Evolutionary conservation across 1,139 yeast genomes (phyloP).

Genomic region (Lizanozyma gosingica): DNA sequence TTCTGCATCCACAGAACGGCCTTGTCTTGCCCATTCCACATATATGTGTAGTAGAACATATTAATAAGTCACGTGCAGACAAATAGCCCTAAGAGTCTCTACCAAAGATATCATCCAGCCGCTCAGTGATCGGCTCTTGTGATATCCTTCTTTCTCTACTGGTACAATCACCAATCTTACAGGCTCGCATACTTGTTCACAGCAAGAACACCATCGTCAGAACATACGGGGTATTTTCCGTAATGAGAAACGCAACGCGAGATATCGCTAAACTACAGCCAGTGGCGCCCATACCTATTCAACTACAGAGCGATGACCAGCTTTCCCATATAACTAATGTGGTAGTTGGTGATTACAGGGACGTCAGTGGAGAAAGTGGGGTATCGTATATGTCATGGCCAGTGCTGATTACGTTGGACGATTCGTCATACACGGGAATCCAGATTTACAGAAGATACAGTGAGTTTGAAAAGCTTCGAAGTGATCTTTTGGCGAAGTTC

Average conservation of each 20-base stretch:
- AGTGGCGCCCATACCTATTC: slow-evolving; percentile 13
- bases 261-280: slow-evolving; percentile 7
- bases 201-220: no score
- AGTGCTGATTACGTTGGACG: slow-evolving; percentile 34
- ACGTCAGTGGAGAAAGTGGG: slow-evolving; percentile 29
- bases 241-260: slow-evolving; percentile 17
- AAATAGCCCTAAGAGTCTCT: no score
- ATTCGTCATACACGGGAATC: slow-evolving; percentile 39
- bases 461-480: slow-evolving; percentile 49
- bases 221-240: no score
- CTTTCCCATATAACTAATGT: slow-evolving; percentile 28
- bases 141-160: no score
- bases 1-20: no score
- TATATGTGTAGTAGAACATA: no score
- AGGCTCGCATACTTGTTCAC: no score
- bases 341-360: slow-evolving; percentile 26
- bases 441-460: slow-evolving; percentile 52
- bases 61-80: no score
- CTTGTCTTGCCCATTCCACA: no score
- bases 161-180: no score
- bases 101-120: no score
- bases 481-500: slow-evolving; percentile 27
- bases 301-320: slow-evolving; percentile 3
- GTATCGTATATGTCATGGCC: slow-evolving; percentile 41
- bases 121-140: no score